A percentile compares a stretch with the other conserved stretches of the same genome.
Evolutionary conservation across 2,329 filamentous ascomycete species (phyloP).

Genomic region (Fusarium poae): DNA sequence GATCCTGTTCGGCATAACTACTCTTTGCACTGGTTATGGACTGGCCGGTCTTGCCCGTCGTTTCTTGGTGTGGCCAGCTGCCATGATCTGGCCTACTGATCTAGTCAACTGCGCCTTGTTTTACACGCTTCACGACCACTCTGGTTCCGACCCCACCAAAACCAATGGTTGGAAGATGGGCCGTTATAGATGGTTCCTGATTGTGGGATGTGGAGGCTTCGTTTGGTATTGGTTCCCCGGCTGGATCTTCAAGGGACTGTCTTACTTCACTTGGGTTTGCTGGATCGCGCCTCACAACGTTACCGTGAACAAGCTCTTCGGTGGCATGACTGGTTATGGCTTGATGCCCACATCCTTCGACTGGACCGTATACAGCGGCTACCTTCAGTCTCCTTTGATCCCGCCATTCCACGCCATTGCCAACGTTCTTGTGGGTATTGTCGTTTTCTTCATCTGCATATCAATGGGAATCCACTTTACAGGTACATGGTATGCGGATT

Average conservation of each 20-base stretch:
- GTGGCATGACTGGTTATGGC: constrained; percentile 68
- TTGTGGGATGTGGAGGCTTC: constrained; percentile 65
- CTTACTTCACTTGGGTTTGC: constrained; percentile 72
- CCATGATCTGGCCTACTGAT: constrained; percentile 70
- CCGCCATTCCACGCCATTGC: constrained; percentile 68
- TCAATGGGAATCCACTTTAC: constrained; percentile 71
- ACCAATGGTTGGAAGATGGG: constrained; percentile 72
- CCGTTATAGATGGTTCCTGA: constrained; percentile 73
- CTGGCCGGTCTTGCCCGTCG: constrained; percentile 67
- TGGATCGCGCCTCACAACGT: constrained; percentile 72
- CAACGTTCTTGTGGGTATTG: constrained; percentile 66
- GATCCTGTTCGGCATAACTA: constrained; percentile 66
- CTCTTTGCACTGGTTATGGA: constrained; percentile 69
- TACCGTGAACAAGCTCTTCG: constrained; percentile 73
- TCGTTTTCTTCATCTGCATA: constrained; percentile 67
- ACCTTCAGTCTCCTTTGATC: constrained; percentile 63
- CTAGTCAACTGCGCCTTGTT: constrained; percentile 67
- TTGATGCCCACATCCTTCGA: constrained; percentile 72
- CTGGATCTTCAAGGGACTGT: constrained; percentile 72
- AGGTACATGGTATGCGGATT: constrained; percentile 69
- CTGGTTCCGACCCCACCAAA: constrained; percentile 61
- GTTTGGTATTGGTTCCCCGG: constrained; percentile 73
- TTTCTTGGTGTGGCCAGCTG: constrained; percentile 67
- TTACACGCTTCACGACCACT: constrained; percentile 62
- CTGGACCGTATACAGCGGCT: constrained; percentile 63